Conservation (phyloP, 2,329 filamentous ascomycete species). For the Hymenotorrendiella dingleyae region DNA sequence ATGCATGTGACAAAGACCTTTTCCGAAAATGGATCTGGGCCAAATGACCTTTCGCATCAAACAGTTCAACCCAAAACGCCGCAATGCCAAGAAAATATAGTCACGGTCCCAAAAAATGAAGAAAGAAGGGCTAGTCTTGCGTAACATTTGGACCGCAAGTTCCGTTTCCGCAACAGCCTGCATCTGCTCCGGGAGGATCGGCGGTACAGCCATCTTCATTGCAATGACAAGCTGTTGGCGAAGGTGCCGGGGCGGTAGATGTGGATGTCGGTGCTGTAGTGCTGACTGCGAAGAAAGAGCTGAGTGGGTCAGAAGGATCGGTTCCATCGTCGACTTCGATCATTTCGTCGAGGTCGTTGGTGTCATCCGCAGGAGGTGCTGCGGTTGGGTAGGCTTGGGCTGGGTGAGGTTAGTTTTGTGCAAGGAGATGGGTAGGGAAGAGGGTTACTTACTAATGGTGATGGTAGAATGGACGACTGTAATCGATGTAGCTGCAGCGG, state of each 20-base stretch:
- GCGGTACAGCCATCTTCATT: constrained; percentile 2
- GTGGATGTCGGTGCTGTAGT: background rate
- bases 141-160: constrained; percentile 7
- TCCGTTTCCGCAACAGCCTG: constrained; percentile 3
- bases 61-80: too few relatives aligned
- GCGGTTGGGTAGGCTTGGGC: background rate
- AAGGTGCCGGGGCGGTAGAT: background rate
- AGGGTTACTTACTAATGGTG: background rate
- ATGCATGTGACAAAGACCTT: too few relatives aligned
- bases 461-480: background rate
- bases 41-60: too few relatives aligned
- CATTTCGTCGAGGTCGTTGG: background rate
- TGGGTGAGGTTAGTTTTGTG: background rate
- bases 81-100: too few relatives aligned
- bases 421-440: background rate
- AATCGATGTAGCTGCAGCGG: too few relatives aligned
- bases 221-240: constrained; percentile 2
- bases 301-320: background rate
- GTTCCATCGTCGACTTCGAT: background rate
- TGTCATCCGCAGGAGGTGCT: background rate
- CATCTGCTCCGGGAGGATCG: constrained; percentile 3
- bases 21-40: too few relatives aligned
- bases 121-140: background rate
- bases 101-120: too few relatives aligned
- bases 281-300: background rate